Conservation (phyloP, 192 early-diverging fungal species). For the Spizellomyces punctatus region DNA sequence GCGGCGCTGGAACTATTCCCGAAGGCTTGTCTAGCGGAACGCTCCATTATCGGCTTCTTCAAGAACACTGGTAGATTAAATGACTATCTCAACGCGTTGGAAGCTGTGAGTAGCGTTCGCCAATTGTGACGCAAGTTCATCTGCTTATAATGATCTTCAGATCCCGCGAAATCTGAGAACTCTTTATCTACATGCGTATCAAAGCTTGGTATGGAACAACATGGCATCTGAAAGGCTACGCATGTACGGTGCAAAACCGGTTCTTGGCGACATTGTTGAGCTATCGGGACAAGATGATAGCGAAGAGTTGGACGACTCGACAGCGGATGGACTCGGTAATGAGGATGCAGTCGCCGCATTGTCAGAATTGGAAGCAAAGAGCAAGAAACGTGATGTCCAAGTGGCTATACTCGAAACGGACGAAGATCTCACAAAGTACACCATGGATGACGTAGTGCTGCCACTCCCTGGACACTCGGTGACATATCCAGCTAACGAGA, state of each 20-base stretch:
- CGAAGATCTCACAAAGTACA: slow-evolving; percentile 69
- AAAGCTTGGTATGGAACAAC: slow-evolving; percentile 93
- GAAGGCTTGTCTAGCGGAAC: slow-evolving; percentile 69
- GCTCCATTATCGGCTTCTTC: slow-evolving; percentile 64
- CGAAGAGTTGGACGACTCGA: slow-evolving; percentile 34
- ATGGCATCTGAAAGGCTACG: slow-evolving; percentile 75
- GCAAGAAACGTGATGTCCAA: slow-evolving; percentile 5
- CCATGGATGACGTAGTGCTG: slow-evolving; percentile 88
- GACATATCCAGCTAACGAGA: slow-evolving; percentile 76
- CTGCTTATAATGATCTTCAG: slow-evolving; percentile 25
- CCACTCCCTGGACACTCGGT: slow-evolving; percentile 84
- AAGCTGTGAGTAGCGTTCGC: slow-evolving; percentile 42
- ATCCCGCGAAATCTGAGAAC: slow-evolving; percentile 82
- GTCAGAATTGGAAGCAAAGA: slow-evolving; percentile 11
- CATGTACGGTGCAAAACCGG: slow-evolving; percentile 65
- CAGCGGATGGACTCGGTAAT: slow-evolving; percentile 27
- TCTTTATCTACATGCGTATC: slow-evolving; percentile 97
- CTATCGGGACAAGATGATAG: slow-evolving; percentile 21
- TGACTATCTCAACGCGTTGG: slow-evolving; percentile 66
- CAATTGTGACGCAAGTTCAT: background rate
- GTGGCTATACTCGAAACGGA: slow-evolving; percentile 61
- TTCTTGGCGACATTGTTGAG: slow-evolving; percentile 85
- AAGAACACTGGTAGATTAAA: slow-evolving; percentile 43
- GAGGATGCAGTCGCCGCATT: slow-evolving; percentile 3
- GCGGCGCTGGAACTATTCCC: slow-evolving; percentile 71